These are phyloP conservation scores for Nigrospora osmanthi DNA, from an alignment of 2,329 filamentous ascomycete genomes.

Conservation along the genomic window DNA sequence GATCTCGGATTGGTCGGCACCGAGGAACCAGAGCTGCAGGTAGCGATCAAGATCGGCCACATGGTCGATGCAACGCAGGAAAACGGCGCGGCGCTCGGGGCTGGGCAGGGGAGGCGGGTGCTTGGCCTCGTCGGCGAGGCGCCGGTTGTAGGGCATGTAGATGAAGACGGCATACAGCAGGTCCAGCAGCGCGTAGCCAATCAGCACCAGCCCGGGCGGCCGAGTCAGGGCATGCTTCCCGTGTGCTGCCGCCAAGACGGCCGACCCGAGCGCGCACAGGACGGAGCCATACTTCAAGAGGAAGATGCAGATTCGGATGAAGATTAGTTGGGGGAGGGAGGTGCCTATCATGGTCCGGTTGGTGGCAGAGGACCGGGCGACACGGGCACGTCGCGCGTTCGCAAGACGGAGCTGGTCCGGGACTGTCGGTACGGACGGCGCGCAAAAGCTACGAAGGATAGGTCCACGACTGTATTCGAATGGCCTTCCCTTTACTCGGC, in stretches of 20 bases:
- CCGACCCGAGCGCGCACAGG: slow-evolving; percentile 25
- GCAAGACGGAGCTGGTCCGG: too few species aligned
- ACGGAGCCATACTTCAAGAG: slow-evolving; percentile 35
- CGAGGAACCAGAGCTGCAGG: slow-evolving; percentile 59
- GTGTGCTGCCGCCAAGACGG: slow-evolving; percentile 12
- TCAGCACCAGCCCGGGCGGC: slow-evolving; percentile 10
- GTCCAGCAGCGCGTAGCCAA: slow-evolving; percentile 29
- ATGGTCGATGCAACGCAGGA: slow-evolving; percentile 46
- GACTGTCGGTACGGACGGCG: too few species aligned
- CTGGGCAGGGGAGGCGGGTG: slow-evolving; percentile 33
- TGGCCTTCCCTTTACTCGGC: too few species aligned
- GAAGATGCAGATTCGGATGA: slow-evolving; percentile 37
- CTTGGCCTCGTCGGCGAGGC: slow-evolving; percentile 27
- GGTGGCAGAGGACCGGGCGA: too few species aligned
- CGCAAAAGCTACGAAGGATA: too few species aligned
- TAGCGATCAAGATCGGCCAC: slow-evolving; percentile 49
- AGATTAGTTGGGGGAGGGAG: slow-evolving; percentile 27
- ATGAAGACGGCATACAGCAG: slow-evolving; percentile 31
- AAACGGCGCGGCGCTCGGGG: slow-evolving; percentile 44
- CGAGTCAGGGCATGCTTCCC: slow-evolving; percentile 9
- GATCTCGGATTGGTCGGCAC: slow-evolving; percentile 48
- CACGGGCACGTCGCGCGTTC: too few species aligned
- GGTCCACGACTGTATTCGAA: too few species aligned
- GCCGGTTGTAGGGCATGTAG: slow-evolving; percentile 31
- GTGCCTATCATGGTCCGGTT: slow-evolving; percentile 19